Evolutionary conservation across 192 early-diverging fungal species (phyloP).

Genomic region (Phycomyces nitens): DNA sequence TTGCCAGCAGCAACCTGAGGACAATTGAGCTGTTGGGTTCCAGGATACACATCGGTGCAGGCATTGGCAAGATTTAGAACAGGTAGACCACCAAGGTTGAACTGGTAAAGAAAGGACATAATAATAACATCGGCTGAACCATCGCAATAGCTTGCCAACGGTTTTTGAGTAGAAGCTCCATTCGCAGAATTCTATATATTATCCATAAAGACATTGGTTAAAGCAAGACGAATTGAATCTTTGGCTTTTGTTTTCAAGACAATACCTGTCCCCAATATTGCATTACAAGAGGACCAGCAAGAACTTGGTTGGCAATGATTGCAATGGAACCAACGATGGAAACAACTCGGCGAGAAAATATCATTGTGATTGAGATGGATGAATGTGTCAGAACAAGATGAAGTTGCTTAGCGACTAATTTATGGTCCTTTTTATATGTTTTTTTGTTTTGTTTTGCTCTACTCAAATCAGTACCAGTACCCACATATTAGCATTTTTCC

Average conservation of each 20-base stretch:
- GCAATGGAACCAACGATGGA: too few relatives aligned
- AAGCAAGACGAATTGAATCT: too few relatives aligned
- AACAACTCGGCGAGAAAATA: too few relatives aligned
- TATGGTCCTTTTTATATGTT: too few relatives aligned
- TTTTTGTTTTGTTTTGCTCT: too few relatives aligned
- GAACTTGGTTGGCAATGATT: neutral
- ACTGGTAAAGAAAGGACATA: constrained; percentile 58
- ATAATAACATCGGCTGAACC: constrained; percentile 51
- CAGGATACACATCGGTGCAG: constrained; percentile 52
- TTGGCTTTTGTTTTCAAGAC: neutral
- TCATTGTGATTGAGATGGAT: too few relatives aligned
- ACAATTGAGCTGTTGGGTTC: constrained; percentile 66
- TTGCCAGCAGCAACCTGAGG: constrained; percentile 51
- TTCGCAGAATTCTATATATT: constrained; percentile 25
- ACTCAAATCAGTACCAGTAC: too few relatives aligned
- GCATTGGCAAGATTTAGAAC: constrained; percentile 66
- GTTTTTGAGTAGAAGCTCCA: constrained; percentile 8
- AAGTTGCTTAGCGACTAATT: too few relatives aligned
- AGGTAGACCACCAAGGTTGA: constrained; percentile 61
- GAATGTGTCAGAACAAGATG: too few relatives aligned
- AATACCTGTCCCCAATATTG: neutral
- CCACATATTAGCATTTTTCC: too few relatives aligned
- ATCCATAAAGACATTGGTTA: constrained; percentile 5
- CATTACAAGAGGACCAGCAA: neutral
- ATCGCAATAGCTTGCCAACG: constrained; percentile 58